phyloP scores from a whole-genome alignment of 2,329 filamentous ascomycete species.

The Colletotrichum sp. region DNA sequence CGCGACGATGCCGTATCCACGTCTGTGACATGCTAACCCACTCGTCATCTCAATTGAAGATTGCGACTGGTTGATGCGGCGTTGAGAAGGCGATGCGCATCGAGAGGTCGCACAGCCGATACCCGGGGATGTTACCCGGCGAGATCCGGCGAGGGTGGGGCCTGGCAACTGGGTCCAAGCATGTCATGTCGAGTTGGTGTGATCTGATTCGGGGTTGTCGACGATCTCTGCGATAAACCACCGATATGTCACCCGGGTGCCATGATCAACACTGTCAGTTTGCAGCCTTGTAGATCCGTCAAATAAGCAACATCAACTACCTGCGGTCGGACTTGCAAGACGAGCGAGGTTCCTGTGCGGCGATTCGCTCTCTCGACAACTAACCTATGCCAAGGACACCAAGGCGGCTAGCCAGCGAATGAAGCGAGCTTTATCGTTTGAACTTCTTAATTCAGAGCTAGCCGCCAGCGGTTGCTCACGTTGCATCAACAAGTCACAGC shows the following conservation, averaged over 20 bases:
- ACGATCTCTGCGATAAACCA: not conserved
- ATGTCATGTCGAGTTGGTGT: not conserved
- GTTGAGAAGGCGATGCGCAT: not conserved
- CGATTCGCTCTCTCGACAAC: not conserved
- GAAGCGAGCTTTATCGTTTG: not conserved
- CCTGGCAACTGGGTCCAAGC: not conserved
- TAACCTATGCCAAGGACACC: not conserved
- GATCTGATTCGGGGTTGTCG: not conserved
- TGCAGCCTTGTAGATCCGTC: not conserved
- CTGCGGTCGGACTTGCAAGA: not conserved
- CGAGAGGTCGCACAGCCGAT: not conserved
- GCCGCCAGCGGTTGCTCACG: not conserved
- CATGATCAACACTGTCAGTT: not conserved
- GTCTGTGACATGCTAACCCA: not conserved
- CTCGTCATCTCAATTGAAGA: not conserved
- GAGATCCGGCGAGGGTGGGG: constrained; percentile 3
- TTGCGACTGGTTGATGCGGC: not conserved
- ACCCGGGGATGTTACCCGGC: constrained; percentile 1
- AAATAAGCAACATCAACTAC: not conserved
- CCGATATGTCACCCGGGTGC: not conserved
- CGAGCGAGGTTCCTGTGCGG: not conserved
- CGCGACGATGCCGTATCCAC: not conserved
- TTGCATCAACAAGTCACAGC: not conserved
- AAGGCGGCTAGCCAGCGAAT: not conserved
- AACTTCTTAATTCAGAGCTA: not conserved